Percentiles rank a stretch among this genome's conserved stretches.
phyloP scores from a whole-genome alignment of 495 filamentous ascomycete species.

The Terfezia boudieri region DNA sequence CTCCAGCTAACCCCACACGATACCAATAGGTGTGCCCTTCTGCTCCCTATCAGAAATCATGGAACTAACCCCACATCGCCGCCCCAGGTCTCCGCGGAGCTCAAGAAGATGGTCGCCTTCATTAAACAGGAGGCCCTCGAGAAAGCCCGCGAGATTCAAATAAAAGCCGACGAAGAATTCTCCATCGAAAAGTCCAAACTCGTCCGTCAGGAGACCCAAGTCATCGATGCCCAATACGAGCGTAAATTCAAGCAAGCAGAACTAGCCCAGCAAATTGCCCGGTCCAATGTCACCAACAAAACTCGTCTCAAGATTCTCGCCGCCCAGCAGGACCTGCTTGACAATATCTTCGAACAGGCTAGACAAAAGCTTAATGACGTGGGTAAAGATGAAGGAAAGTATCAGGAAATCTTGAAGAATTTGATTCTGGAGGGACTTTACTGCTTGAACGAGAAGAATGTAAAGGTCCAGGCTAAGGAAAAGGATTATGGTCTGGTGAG shows the following conservation, averaged over 20 bases:
- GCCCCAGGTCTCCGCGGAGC: slow-evolving; percentile 66
- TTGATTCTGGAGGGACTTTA: slow-evolving; percentile 80
- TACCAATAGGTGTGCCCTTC: too few relatives aligned
- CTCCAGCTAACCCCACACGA: too few relatives aligned
- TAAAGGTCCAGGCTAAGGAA: slow-evolving; percentile 52
- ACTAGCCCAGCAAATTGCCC: slow-evolving; percentile 94
- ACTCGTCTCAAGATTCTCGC: slow-evolving; percentile 68
- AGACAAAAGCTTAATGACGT: slow-evolving; percentile 39
- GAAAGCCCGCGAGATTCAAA: slow-evolving; percentile 85
- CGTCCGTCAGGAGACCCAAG: slow-evolving; percentile 72
- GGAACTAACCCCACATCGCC: background rate
- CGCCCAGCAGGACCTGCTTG: slow-evolving; percentile 70
- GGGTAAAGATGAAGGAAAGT: slow-evolving; percentile 46
- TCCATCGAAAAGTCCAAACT: slow-evolving; percentile 96
- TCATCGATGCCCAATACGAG: slow-evolving; percentile 80
- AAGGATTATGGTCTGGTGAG: slow-evolving; percentile 49
- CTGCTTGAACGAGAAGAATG: slow-evolving; percentile 55
- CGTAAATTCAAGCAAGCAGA: slow-evolving; percentile 95
- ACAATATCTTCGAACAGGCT: slow-evolving; percentile 72
- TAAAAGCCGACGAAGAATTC: slow-evolving; percentile 97
- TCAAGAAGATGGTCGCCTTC: slow-evolving; percentile 99
- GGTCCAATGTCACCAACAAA: slow-evolving; percentile 85
- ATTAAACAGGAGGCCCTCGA: slow-evolving; percentile 95
- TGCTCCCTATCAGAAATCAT: background rate
- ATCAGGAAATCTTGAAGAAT: slow-evolving; percentile 50